A percentile compares a stretch with the other conserved stretches of the same genome.
These are phyloP conservation scores for Boletus sp. DNA, from an alignment of 768 basidiomycete genomes.

Conservation along the genomic window DNA sequence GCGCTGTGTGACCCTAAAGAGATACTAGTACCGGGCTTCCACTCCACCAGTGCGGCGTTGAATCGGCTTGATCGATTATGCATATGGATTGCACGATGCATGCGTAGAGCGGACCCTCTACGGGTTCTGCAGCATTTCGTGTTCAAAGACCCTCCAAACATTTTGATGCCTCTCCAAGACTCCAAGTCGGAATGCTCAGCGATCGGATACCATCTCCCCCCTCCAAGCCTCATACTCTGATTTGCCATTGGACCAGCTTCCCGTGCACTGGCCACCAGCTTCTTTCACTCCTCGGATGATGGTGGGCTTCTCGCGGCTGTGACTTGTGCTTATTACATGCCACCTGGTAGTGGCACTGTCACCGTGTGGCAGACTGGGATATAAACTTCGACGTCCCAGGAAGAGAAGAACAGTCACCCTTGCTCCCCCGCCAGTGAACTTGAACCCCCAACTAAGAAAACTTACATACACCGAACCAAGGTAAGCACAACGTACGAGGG, in stretches of 20 bases:
- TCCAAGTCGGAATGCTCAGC: no score
- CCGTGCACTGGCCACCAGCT: constrained; percentile 5
- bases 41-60: constrained; percentile 9
- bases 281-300: constrained; percentile 9
- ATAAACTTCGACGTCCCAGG: constrained; percentile 10
- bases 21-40: background rate
- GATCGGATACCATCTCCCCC: background rate
- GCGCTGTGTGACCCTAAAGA: background rate
- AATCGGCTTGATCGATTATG: constrained; percentile 17
- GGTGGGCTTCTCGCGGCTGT: constrained; percentile 26
- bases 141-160: constrained; percentile 5
- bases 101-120: background rate
- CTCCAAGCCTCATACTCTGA: background rate
- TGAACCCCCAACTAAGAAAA: background rate
- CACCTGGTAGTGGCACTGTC: constrained; percentile 29
- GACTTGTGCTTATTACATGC: constrained; percentile 13
- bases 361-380: constrained; percentile 24
- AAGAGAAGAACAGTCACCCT: background rate
- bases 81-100: constrained; percentile 13
- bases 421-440: background rate
- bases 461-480: background rate
- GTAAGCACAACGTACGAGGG: background rate
- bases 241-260: constrained; percentile 11
- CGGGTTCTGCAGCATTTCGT: background rate
- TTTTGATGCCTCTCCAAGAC: background rate